Evolutionary conservation across 2,329 filamentous ascomycete species (phyloP).

Genomic region (Plenodomus lindquistii): DNA sequence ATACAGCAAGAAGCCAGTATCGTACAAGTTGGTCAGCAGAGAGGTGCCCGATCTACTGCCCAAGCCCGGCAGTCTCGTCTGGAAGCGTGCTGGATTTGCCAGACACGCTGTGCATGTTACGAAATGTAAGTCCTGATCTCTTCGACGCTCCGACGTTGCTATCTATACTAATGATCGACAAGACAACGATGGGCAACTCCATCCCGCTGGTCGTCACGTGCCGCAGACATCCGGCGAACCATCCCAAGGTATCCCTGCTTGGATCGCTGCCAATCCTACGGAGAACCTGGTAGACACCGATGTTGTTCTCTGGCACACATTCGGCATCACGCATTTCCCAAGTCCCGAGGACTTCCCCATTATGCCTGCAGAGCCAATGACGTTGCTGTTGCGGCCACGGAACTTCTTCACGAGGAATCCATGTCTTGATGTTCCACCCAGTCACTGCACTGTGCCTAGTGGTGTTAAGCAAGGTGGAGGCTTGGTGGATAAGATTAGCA

Average conservation of each 20-base stretch:
- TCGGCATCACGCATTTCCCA: conserved; percentile 88
- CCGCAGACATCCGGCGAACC: conserved; percentile 84
- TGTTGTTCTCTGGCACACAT: conserved; percentile 91
- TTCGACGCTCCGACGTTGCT: neutral
- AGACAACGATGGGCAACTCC: conserved; percentile 81
- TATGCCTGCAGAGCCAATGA: conserved; percentile 84
- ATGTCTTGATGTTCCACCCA: conserved; percentile 78
- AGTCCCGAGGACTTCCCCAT: conserved; percentile 88
- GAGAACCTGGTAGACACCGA: conserved; percentile 78
- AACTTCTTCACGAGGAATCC: conserved; percentile 85
- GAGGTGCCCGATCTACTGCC: conserved; percentile 80
- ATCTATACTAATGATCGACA: conserved; percentile 11
- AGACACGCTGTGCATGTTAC: conserved; percentile 87
- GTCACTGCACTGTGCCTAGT: conserved; percentile 72
- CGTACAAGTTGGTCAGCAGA: conserved; percentile 87
- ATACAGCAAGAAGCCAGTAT: conserved; percentile 80
- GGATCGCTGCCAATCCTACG: conserved; percentile 71
- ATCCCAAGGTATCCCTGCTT: conserved; percentile 71
- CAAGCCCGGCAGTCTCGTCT: conserved; percentile 79
- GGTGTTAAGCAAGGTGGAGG: conserved; percentile 60
- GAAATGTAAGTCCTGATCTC: conserved; percentile 65
- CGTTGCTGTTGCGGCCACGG: conserved; percentile 73
- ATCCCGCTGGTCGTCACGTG: conserved; percentile 84
- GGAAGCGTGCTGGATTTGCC: conserved; percentile 88
- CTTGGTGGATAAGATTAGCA: conserved; percentile 56